A percentile compares a stretch with the other conserved stretches of the same genome.
phyloP scores from a whole-genome alignment of 148 eudicot genomes.

The Chenopodium album region DNA sequence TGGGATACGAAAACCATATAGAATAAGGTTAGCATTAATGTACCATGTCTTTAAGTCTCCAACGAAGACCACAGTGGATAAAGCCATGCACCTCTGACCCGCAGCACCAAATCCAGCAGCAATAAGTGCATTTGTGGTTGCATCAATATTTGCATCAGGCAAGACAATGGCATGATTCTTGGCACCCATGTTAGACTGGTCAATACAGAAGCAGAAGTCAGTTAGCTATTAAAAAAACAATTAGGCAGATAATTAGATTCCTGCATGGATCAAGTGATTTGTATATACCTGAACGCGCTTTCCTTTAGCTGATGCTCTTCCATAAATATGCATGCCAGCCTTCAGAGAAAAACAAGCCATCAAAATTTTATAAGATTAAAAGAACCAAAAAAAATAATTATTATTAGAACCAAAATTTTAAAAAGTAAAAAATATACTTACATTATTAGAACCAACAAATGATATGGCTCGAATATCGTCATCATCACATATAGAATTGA shows the following conservation, averaged over 20 bases:
- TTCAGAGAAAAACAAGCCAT: constrained; percentile 25
- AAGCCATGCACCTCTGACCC: constrained; percentile 89
- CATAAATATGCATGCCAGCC: constrained; percentile 98
- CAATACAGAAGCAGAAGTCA: constrained; percentile 14
- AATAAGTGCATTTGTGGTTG: constrained; percentile 67
- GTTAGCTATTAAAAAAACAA: background rate
- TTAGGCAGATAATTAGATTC: background rate
- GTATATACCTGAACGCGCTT: constrained; percentile 91
- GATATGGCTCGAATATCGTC: constrained; percentile 89
- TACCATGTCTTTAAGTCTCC: constrained; percentile 79
- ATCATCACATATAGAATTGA: constrained; percentile 95
- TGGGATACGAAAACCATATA: background rate
- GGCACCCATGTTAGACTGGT: constrained; percentile 86
- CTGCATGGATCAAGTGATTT: background rate
- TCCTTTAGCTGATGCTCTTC: constrained; percentile 92
- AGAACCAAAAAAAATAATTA: background rate
- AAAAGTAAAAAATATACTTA: constrained; percentile 36
- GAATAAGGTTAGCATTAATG: background rate
- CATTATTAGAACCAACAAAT: constrained; percentile 96
- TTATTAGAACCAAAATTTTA: background rate
- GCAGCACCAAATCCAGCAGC: constrained; percentile 98
- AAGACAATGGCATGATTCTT: constrained; percentile 83
- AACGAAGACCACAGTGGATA: constrained; percentile 82
- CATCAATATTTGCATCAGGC: constrained; percentile 83
- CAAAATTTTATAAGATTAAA: background rate